Evolutionary conservation across 2,329 filamentous ascomycete genomes (phyloP).

Genomic region (Thielaviopsis populi): DNA sequence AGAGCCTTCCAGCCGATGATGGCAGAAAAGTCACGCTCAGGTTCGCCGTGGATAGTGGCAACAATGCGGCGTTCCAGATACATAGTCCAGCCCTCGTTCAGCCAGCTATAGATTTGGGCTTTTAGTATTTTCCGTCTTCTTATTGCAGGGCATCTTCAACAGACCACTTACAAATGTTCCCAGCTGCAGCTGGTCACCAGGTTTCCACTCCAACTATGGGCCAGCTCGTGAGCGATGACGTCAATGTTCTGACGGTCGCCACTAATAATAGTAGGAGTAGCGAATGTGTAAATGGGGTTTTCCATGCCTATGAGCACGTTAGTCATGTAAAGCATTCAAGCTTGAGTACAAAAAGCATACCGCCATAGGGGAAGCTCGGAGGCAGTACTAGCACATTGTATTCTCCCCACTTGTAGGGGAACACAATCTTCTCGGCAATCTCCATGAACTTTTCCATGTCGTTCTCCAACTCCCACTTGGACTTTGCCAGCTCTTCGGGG

Average conservation of each 20-base stretch:
- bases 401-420: constrained; percentile 83
- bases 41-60: constrained; percentile 62
- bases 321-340: constrained; percentile 13
- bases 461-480: constrained; percentile 79
- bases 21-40: constrained; percentile 81
- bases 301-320: constrained; percentile 48
- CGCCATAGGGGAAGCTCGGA: constrained; percentile 78
- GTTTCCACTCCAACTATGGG: constrained; percentile 77
- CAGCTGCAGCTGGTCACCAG: constrained; percentile 63
- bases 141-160: neutral
- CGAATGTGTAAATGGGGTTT: constrained; percentile 89
- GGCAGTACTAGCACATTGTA: constrained; percentile 90
- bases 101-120: constrained; percentile 33
- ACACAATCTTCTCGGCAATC: constrained; percentile 65
- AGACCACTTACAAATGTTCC: constrained; percentile 53
- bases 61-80: constrained; percentile 83
- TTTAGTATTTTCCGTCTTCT: neutral
- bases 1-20: constrained; percentile 93
- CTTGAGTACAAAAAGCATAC: constrained; percentile 28
- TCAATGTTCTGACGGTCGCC: constrained; percentile 86
- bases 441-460: constrained; percentile 89
- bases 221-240: constrained; percentile 79
- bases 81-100: constrained; percentile 77
- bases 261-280: constrained; percentile 85
- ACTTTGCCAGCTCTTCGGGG: constrained; percentile 69